Evolutionary conservation across 108 stramenopile species (phyloP).

Genomic region (Nitzschia inconspicua): DNA sequence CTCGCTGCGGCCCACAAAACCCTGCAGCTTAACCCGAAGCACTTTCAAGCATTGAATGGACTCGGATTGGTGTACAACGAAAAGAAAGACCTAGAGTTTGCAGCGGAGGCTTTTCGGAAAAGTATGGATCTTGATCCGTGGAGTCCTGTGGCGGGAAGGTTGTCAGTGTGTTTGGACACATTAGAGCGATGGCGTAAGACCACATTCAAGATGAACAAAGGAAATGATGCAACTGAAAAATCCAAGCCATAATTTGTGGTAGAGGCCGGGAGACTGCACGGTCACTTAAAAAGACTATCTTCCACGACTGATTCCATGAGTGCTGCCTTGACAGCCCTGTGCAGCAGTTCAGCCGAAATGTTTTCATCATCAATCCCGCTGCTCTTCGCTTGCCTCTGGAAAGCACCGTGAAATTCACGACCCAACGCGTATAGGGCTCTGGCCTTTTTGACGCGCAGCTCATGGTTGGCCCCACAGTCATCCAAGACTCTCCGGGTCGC

Average conservation of each 20-base stretch:
- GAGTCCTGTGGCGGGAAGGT: slow-evolving; percentile 60
- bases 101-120: slow-evolving; percentile 46
- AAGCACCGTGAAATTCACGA: slow-evolving; percentile 14
- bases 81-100: slow-evolving; percentile 32
- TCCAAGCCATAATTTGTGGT: not conserved
- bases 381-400: not conserved
- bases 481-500: slow-evolving; percentile 13
- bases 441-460: slow-evolving; percentile 1
- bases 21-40: slow-evolving; percentile 43
- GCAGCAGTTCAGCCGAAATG: not conserved
- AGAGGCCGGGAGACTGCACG: no score
- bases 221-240: not conserved
- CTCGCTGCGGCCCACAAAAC: slow-evolving; percentile 49
- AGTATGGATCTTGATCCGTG: slow-evolving; percentile 74
- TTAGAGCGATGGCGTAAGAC: slow-evolving; percentile 18
- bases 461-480: slow-evolving; percentile 1
- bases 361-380: not conserved
- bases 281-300: no score
- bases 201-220: not conserved
- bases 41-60: slow-evolving; percentile 74
- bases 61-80: slow-evolving; percentile 71
- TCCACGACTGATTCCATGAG: slow-evolving; percentile 11
- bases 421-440: slow-evolving; percentile 13
- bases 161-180: slow-evolving; percentile 43
- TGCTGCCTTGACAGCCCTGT: slow-evolving; percentile 3